Percentiles rank a stretch among this genome's conserved stretches.
phyloP scores from a whole-genome alignment of 2,329 filamentous ascomycete genomes.

The Macrophomina phaseolina region DNA sequence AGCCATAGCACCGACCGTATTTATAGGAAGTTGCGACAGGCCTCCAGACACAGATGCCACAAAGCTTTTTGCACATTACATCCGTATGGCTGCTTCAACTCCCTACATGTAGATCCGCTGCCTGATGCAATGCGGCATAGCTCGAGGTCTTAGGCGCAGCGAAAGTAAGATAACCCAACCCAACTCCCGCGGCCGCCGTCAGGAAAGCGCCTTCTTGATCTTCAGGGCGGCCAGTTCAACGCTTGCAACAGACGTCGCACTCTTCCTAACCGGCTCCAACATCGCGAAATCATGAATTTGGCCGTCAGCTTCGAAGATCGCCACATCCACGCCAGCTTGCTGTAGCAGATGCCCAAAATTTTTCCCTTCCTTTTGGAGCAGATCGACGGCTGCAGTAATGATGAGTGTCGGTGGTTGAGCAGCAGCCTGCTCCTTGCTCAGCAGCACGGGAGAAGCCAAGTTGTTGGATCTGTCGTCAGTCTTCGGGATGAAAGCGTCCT shows the following conservation, averaged over 20 bases:
- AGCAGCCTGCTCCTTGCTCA: constrained; percentile 15
- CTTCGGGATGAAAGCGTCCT: constrained; percentile 17
- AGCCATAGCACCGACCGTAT: too few relatives aligned
- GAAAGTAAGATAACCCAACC: too few relatives aligned
- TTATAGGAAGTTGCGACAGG: too few relatives aligned
- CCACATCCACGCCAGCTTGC: constrained; percentile 13
- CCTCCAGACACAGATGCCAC: too few relatives aligned
- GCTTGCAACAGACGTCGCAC: constrained; percentile 8
- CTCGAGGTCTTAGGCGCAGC: neutral
- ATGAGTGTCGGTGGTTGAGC: constrained; percentile 14
- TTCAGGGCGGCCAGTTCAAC: constrained; percentile 6
- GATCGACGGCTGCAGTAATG: constrained; percentile 18
- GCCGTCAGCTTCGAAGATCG: constrained; percentile 12
- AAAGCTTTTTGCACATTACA: too few relatives aligned
- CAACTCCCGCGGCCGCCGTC: too few relatives aligned
- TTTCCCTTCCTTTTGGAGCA: constrained; percentile 4
- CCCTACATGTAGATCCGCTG: too few relatives aligned
- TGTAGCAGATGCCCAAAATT: constrained; percentile 15
- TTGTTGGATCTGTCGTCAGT: neutral
- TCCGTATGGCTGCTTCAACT: too few relatives aligned
- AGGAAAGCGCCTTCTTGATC: constrained; percentile 14
- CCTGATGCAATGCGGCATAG: too few relatives aligned
- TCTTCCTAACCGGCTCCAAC: constrained; percentile 19
- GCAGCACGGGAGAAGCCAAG: neutral
- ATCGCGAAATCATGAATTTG: constrained; percentile 19